Percentiles rank a stretch among this genome's conserved stretches.
phyloP scores from a whole-genome alignment of 208 protist species.

The Acanthamoeba healyi region DNA sequence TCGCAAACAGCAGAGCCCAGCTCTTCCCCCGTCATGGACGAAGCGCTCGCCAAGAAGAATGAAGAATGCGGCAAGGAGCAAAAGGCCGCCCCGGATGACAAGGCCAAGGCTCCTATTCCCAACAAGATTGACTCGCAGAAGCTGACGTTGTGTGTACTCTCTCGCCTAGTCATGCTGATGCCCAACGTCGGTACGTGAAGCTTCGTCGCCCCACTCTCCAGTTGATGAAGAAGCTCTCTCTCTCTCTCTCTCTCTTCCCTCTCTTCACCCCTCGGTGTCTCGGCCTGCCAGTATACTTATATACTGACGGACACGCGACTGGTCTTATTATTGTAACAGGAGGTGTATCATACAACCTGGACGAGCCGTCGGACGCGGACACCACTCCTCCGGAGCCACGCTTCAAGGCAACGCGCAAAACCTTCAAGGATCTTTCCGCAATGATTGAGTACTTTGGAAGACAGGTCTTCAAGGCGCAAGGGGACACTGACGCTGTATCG shows the following conservation, averaged over 20 bases:
- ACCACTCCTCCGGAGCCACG: background rate
- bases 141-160: background rate
- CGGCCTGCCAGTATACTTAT: too few relatives aligned
- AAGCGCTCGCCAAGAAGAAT: too few relatives aligned
- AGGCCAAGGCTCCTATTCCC: background rate
- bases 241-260: background rate
- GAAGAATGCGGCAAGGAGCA: too few relatives aligned
- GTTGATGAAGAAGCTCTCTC: too few relatives aligned
- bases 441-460: background rate
- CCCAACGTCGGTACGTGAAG: background rate
- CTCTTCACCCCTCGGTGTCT: too few relatives aligned
- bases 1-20: background rate
- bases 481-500: too few relatives aligned
- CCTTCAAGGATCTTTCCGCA: background rate
- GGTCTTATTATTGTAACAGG: background rate
- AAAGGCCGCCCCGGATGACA: background rate
- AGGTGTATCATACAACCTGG: background rate
- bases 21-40: too few relatives aligned
- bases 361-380: background rate
- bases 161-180: background rate
- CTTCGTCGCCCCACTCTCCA: too few relatives aligned
- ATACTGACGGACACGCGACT: too few relatives aligned
- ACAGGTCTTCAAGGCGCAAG: background rate
- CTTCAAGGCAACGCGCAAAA: constrained; percentile 13
- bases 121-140: background rate